These are phyloP conservation scores for Sporothrix inflata DNA, from an alignment of 2,329 filamentous ascomycete genomes.

Conservation along the genomic window DNA sequence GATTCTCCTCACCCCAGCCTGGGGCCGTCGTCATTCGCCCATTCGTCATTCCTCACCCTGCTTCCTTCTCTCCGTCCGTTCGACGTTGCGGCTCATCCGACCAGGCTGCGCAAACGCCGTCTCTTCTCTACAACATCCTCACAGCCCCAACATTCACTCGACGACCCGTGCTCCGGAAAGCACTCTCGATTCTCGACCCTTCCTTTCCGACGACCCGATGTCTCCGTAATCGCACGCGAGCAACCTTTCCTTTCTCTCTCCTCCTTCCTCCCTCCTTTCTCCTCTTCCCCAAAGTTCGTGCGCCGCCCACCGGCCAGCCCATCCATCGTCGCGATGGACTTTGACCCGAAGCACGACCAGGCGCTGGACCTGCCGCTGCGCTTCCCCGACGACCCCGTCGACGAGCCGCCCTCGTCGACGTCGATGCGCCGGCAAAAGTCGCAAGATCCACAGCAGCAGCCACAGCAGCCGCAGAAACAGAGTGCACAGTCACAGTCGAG, in stretches of 20 bases:
- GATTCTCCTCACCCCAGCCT: background rate
- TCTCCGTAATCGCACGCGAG: constrained; percentile 9
- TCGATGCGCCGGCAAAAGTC: constrained; percentile 16
- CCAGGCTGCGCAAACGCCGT: background rate
- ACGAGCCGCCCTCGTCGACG: background rate
- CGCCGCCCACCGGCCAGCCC: background rate
- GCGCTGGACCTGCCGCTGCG: constrained; percentile 32
- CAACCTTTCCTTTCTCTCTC: background rate
- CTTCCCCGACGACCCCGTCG: constrained; percentile 31
- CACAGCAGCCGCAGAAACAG: constrained; percentile 12
- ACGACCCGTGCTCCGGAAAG: background rate
- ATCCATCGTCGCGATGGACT: constrained; percentile 26
- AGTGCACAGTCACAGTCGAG: background rate
- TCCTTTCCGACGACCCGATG: background rate
- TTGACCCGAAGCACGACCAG: constrained; percentile 32
- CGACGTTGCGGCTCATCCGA: background rate
- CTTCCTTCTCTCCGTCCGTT: constrained; percentile 6
- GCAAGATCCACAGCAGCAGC: constrained; percentile 9
- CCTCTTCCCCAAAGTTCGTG: background rate
- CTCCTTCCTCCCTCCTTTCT: too few species aligned
- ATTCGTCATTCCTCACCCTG: background rate
- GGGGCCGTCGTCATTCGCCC: background rate
- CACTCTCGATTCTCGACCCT: background rate
- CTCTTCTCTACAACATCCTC: too few species aligned
- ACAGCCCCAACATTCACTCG: background rate